Evolutionary conservation across 805 yeast genomes (phyloP).

Genomic region (Komagataella ulmi): DNA sequence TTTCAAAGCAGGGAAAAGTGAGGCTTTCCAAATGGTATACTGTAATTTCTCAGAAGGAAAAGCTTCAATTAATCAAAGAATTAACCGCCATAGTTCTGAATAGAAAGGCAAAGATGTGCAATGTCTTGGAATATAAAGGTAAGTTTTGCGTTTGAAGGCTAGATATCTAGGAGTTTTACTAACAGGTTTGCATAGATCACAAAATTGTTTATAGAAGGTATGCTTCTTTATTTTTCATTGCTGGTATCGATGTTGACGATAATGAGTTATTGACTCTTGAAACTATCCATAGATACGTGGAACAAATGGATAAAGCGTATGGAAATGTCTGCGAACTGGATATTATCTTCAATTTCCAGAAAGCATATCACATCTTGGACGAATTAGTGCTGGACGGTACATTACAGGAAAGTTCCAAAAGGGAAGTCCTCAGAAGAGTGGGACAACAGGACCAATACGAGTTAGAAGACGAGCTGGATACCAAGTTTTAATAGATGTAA

Average conservation of each 20-base stretch:
- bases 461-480: slow-evolving; percentile 42
- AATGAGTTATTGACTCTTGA: slow-evolving; percentile 84
- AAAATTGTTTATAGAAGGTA: slow-evolving; percentile 86
- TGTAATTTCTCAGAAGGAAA: slow-evolving; percentile 74
- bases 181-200: slow-evolving; percentile 27
- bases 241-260: slow-evolving; percentile 72
- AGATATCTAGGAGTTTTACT: not conserved
- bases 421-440: slow-evolving; percentile 66
- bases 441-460: slow-evolving; percentile 83
- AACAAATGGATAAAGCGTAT: slow-evolving; percentile 89
- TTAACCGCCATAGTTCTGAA: slow-evolving; percentile 74
- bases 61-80: slow-evolving; percentile 72
- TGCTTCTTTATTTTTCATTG: slow-evolving; percentile 84
- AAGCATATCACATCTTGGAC: slow-evolving; percentile 85
- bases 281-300: slow-evolving; percentile 84
- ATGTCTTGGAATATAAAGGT: slow-evolving; percentile 72
- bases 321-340: slow-evolving; percentile 96
- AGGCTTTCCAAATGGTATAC: slow-evolving; percentile 90
- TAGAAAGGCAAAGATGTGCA: slow-evolving; percentile 90
- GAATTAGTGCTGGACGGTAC: slow-evolving; percentile 85
- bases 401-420: slow-evolving; percentile 68
- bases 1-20: slow-evolving; percentile 92
- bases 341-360: slow-evolving; percentile 89
- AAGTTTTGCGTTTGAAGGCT: slow-evolving; percentile 4
- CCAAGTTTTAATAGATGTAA: not conserved